Base-by-base conservation (phyloP, 2,329 filamentous ascomycete genomes). In the Microcyclospora tardicrescens region DNA sequence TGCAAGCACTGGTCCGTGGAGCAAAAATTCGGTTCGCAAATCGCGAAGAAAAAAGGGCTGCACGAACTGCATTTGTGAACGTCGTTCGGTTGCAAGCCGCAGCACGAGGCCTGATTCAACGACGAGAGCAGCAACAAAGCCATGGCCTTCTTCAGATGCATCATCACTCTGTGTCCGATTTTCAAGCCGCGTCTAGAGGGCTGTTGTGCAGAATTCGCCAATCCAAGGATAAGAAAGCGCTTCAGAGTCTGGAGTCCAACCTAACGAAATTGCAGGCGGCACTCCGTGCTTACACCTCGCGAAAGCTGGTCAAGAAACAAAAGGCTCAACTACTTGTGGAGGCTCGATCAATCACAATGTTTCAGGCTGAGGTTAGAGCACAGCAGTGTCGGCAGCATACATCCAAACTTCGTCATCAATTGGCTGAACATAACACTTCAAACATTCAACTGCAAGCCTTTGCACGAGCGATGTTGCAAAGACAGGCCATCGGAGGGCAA, bases 1-100 rank as follows among this genome's bases (percentile, higher is more conserved):
- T 98, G 6, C 91, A 98, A 60, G 77, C 87, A 10, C 77, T 79
- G 33, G 68, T 78, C 34, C 61, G 67, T 45, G 69, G 67, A 40
- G 61, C 62, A 10, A 46, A 68, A 13, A 54, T 64, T 40, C 59
- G 69, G 42, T 49, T 58, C 14, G 54, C 58, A 6, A 55, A 66
- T 2, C 59, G 57, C 33, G 52, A 61, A 54, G 71, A 80, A 52
- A 71, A 86, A 53, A 67, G 70, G 46, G 66, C 69, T 43, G 79
- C 72, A 37, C 72, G 70, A 46, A 74, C 75, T 38, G 75, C 79
- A 36, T 71, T 86, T 40, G 68, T 72, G 33, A 69, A 75, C 47
- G 72, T 55, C 60, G 71, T 57, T 29, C 51, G 60, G 19, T 54
- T 76, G 11, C 71, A 76, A 43, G 50, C 56, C 39, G 72, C 73